phyloP scores from a whole-genome alignment of 345 rosid species.

The Cardamine chenopodiifolia region DNA sequence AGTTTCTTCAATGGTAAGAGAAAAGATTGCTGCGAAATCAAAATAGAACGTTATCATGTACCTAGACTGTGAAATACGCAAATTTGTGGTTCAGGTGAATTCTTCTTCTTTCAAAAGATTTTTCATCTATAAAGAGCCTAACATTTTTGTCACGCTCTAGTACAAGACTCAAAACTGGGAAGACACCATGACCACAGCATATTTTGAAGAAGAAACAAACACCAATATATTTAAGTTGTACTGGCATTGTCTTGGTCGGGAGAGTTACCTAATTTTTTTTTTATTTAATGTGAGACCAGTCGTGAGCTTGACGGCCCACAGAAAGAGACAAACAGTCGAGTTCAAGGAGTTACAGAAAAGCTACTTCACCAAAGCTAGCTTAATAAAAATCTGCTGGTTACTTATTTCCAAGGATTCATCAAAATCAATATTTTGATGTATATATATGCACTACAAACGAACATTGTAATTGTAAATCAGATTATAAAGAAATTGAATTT shows the following conservation, averaged over 20 bases:
- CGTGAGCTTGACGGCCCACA: too few relatives aligned
- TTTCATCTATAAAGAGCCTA: neutral
- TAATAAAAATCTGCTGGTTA: too few relatives aligned
- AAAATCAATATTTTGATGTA: too few relatives aligned
- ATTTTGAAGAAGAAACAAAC: neutral
- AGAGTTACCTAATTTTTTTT: too few relatives aligned
- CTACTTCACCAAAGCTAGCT: too few relatives aligned
- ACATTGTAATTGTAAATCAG: too few relatives aligned
- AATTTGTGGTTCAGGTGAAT: conserved; percentile 89
- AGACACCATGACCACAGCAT: neutral
- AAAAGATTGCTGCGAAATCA: conserved; percentile 64
- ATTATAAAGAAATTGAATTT: too few relatives aligned
- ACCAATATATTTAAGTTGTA: too few relatives aligned
- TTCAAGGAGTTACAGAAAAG: conserved; percentile 58
- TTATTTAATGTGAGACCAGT: too few relatives aligned
- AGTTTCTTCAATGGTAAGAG: conserved; percentile 88
- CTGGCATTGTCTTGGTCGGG: too few relatives aligned
- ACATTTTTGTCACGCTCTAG: neutral
- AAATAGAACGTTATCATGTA: conserved; percentile 83
- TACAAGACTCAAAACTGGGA: neutral
- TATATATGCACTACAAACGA: too few relatives aligned
- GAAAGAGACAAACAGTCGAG: conserved; percentile 41
- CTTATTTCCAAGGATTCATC: too few relatives aligned
- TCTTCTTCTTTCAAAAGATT: conserved; percentile 3
- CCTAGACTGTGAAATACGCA: conserved; percentile 90